phyloP scores from a whole-genome alignment of 805 yeast genomes.

The Wickerhamiella siamensis region DNA sequence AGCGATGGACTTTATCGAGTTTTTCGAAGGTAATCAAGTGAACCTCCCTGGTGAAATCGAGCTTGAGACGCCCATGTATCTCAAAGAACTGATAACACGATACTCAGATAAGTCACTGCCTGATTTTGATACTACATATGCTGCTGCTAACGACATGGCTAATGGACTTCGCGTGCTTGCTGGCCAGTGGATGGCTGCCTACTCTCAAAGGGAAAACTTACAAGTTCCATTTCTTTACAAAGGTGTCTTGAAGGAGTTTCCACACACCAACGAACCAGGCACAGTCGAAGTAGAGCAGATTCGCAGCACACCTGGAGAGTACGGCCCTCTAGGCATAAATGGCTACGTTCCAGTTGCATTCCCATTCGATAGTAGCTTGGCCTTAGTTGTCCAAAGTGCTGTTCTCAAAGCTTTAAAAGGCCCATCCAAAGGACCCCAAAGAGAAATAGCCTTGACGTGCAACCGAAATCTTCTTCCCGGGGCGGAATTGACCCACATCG shows the following conservation, averaged over 20 bases:
- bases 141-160: background rate
- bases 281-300: constrained; percentile 6
- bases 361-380: constrained; percentile 14
- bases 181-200: constrained; percentile 4
- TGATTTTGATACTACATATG: background rate
- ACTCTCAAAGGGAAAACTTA: background rate
- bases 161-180: background rate
- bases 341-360: constrained; percentile 15
- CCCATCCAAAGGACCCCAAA: background rate
- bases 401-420: background rate
- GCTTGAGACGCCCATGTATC: no score
- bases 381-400: constrained; percentile 11
- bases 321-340: constrained; percentile 6
- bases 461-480: constrained; percentile 7
- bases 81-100: no score
- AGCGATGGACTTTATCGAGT: background rate
- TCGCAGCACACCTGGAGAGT: constrained; percentile 6
- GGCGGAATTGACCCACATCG: constrained; percentile 2
- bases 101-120: no score
- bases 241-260: constrained; percentile 1
- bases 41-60: no score
- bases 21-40: background rate
- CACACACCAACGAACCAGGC: constrained; percentile 2
- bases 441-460: background rate
- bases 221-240: constrained; percentile 6